Evolutionary conservation across 257 asterid species (phyloP), one percentile per base, ranked within the genome.

Genomic region (Ehretia macrophylla): DNA sequence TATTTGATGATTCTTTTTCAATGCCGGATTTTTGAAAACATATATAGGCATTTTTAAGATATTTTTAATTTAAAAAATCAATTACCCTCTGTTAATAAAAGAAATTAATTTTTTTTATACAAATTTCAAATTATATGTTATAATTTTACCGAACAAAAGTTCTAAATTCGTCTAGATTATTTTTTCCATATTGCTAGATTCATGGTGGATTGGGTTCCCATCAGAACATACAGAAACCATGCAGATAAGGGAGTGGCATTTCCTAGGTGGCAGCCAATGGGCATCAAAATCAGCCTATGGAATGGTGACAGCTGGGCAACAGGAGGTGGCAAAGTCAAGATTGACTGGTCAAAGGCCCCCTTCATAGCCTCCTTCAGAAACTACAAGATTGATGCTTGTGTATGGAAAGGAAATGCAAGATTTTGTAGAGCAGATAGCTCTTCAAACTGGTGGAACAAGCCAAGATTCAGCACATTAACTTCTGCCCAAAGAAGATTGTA

Each of bases 171-270:
- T n/a, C n/a, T n/a, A n/a, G n/a, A n/a, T n/a, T n/a, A n/a, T n/a
- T n/a, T 27, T 27, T 17, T 13, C 23, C 18, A 20, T 13, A 22
- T 14, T 68, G 47, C 47, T 74, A 91, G 98, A 52, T 88, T 92
- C 63, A 80, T 92, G 92, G 98, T 88, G 65, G 98, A 92, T 32
- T 77, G 86, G 93, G 83, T 88, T 52, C 98, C 98, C 11, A 82
- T 92, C 17, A 60, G 98, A 48, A 88, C 98, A 27, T 86, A 72
- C 62, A 73, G 95, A 78, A 92, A 92, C 80, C 95, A 92, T 60
- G 80, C 68, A 22, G 88, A 84, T 10, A 71, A 83, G 56, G 95
- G 93, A 0, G 93, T 86, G 21, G 76, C 85, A 19, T 92, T 18
- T 58, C 97, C 95, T 5, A 71, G 67, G 52, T 66, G 59, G 77